Percentiles rank a stretch among this genome's conserved stretches.
These are phyloP conservation scores for Triticum timopheevii DNA, from an alignment of 176 grass and related monocot genomes.

Conservation along the genomic window DNA sequence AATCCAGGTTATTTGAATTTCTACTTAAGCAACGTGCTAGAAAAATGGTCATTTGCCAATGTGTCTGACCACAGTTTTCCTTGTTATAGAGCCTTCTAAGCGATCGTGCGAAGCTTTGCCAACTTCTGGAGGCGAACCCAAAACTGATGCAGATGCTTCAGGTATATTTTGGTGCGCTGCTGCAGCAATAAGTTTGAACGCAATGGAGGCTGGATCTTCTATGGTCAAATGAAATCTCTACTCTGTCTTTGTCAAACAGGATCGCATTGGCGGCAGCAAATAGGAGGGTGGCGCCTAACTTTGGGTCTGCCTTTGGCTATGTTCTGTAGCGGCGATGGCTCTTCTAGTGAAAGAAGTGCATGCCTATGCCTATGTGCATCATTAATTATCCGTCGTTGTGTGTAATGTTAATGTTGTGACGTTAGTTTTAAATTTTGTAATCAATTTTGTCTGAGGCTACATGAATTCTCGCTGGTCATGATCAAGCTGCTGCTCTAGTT, in stretches of 20 bases:
- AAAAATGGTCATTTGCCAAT: constrained; percentile 1
- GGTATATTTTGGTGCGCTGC: constrained; percentile 41
- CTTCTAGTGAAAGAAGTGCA: constrained; percentile 15
- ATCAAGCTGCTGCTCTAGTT: neutral
- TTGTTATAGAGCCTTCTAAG: constrained; percentile 65
- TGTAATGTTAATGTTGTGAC: constrained; percentile 40
- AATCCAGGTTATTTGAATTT: constrained; percentile 69
- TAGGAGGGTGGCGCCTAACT: neutral
- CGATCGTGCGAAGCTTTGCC: constrained; percentile 87
- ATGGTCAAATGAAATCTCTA: neutral
- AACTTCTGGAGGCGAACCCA: constrained; percentile 86
- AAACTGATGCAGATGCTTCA: constrained; percentile 99
- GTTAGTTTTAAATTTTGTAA: neutral
- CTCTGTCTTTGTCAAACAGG: constrained; percentile 42
- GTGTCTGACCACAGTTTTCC: constrained; percentile 2
- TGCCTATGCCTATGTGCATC: neutral
- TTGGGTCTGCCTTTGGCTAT: neutral
- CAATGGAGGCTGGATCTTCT: neutral
- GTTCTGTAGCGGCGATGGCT: neutral
- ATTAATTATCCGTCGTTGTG: neutral
- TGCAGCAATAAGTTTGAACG: neutral
- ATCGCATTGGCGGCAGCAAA: constrained; percentile 45
- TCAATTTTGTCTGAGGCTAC: neutral
- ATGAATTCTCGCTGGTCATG: neutral
- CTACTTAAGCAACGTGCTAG: neutral